A percentile compares a stretch with the other conserved stretches of the same genome.
These are phyloP conservation scores for Phytophthora aleatoria DNA, from an alignment of 352 stramenopile species.

Conservation along the genomic window DNA sequence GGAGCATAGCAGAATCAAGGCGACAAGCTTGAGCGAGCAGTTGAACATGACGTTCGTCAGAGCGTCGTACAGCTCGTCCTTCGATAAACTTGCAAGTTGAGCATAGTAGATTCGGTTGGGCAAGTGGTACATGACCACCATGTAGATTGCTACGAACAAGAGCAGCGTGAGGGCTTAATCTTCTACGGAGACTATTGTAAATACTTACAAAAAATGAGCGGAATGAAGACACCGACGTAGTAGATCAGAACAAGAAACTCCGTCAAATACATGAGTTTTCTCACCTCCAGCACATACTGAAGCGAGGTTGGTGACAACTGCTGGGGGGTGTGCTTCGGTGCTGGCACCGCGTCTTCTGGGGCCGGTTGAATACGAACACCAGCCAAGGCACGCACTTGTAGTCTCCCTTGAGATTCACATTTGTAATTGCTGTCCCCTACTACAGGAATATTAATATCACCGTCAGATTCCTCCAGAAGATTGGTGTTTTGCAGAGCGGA, in stretches of 20 bases:
- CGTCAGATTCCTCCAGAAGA: no score
- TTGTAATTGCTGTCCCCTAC: no score
- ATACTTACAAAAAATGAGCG: conserved; percentile 33
- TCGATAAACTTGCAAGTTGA: conserved; percentile 9
- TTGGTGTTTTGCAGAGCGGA: no score
- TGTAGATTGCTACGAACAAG: conserved; percentile 19
- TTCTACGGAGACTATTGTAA: no score
- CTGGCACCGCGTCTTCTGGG: no score
- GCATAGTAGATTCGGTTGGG: conserved; percentile 35
- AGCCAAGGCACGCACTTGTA: no score
- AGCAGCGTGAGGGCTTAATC: no score
- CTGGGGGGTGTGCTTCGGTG: no score
- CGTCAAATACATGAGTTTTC: conserved; percentile 11
- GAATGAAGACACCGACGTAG: conserved; percentile 35
- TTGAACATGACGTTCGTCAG: conserved; percentile 27
- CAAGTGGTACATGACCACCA: conserved; percentile 21
- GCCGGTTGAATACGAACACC: no score
- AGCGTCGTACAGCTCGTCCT: conserved; percentile 13
- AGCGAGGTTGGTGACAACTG: no score
- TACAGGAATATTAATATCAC: no score
- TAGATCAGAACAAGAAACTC: conserved; percentile 36
- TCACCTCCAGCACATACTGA: neutral
- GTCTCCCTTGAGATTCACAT: no score
- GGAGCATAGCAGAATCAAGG: conserved; percentile 9
- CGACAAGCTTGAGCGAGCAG: conserved; percentile 18